phyloP scores from a whole-genome alignment of 768 basidiomycete genomes.

The Lanmaoa pseudosensibilis region DNA sequence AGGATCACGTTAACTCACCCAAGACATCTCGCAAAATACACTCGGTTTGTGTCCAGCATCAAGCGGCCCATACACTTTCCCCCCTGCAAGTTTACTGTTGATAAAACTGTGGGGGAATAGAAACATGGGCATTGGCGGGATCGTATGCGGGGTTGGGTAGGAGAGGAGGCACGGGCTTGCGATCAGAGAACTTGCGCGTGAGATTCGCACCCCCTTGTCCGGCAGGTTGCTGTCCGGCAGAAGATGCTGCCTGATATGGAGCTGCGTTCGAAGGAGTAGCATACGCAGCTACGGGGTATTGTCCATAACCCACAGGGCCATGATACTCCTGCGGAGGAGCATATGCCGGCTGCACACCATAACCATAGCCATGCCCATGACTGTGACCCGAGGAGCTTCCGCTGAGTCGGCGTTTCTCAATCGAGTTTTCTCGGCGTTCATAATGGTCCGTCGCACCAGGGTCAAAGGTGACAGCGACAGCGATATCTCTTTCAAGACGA shows the following conservation, averaged over 20 bases:
- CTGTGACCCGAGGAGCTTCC: conserved; percentile 27
- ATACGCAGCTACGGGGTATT: conserved; percentile 14
- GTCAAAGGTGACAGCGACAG: conserved; percentile 56
- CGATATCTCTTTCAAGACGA: conserved; percentile 33
- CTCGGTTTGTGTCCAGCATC: conserved; percentile 1
- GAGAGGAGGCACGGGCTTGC: conserved; percentile 35
- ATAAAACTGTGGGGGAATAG: conserved; percentile 24
- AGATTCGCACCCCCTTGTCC: conserved; percentile 32
- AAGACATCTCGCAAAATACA: background rate
- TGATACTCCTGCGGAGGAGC: conserved; percentile 20
- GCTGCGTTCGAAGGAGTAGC: background rate
- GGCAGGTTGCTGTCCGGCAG: conserved; percentile 8
- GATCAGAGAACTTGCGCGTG: conserved; percentile 36
- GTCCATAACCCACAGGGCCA: conserved; percentile 23
- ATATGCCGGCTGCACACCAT: conserved; percentile 23
- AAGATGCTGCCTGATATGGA: conserved; percentile 15
- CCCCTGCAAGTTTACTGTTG: conserved; percentile 1
- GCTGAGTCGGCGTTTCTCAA: conserved; percentile 26
- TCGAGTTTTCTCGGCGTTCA: conserved; percentile 21
- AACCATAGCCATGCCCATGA: conserved; percentile 22
- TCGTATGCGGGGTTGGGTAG: conserved; percentile 21
- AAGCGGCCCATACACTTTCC: background rate
- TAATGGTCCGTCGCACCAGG: conserved; percentile 32
- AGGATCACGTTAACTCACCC: conserved; percentile 4
- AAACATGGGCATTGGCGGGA: conserved; percentile 22